Conservation (phyloP, 2,329 filamentous ascomycete species). For the Xylariaceae sp. region DNA sequence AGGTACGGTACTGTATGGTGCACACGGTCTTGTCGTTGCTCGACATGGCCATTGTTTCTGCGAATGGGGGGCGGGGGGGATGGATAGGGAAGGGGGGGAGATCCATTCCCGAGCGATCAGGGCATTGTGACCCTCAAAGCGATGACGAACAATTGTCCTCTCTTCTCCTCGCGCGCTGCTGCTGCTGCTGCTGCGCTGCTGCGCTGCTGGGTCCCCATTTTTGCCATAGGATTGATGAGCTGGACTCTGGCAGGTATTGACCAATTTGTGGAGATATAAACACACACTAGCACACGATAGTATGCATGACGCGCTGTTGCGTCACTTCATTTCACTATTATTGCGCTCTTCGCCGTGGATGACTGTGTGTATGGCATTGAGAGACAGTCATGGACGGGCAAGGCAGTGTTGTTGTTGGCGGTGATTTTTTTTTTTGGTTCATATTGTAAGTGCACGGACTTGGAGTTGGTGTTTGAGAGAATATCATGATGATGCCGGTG, state of each 20-base stretch:
- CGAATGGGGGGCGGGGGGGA: background rate
- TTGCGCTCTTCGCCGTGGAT: conserved; percentile 6
- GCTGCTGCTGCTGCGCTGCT: too few species aligned
- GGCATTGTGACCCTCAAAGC: conserved; percentile 3
- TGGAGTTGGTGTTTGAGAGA: background rate
- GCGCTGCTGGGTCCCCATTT: conserved; percentile 8
- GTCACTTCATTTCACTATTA: conserved; percentile 15
- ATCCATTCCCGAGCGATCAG: conserved; percentile 2
- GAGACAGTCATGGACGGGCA: background rate
- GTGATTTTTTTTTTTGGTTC: too few species aligned
- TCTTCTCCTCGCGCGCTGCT: too few species aligned
- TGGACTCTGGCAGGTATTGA: conserved; percentile 13
- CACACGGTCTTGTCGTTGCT: background rate
- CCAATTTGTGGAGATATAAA: conserved; percentile 18
- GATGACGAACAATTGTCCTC: conserved; percentile 11
- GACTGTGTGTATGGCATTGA: background rate
- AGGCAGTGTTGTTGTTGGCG: background rate
- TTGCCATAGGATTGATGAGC: conserved; percentile 17
- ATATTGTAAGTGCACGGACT: too few species aligned
- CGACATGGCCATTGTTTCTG: background rate
- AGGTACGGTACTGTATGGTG: background rate
- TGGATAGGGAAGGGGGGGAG: background rate
- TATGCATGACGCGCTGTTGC: conserved; percentile 20
- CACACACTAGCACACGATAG: background rate
- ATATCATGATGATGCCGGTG: conserved; percentile 2